Percentiles rank a stretch among this genome's conserved stretches.
Conservation (phyloP, 768 basidiomycete genomes). For the Plicaturopsis crispa region DNA sequence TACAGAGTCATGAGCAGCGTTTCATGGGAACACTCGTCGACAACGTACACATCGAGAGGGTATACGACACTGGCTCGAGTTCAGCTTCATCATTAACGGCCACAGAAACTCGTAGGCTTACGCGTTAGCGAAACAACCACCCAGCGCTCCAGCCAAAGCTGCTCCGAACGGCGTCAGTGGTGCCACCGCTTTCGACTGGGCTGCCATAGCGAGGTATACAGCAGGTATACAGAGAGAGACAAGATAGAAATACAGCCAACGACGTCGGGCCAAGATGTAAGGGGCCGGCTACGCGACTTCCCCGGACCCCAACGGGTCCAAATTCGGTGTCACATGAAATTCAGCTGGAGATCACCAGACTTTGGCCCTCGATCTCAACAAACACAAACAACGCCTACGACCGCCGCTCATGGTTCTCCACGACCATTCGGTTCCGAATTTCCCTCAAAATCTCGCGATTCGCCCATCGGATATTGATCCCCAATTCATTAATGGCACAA, state of each 20-base stretch:
- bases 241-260: too few relatives aligned
- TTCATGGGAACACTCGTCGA: constrained; percentile 1
- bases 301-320: too few relatives aligned
- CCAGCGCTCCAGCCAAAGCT: constrained; percentile 88
- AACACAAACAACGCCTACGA: not conserved
- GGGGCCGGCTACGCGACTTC: too few relatives aligned
- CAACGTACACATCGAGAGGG: constrained; percentile 84
- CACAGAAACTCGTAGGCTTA: constrained; percentile 40
- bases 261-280: too few relatives aligned
- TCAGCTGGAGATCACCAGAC: too few relatives aligned
- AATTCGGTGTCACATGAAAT: too few relatives aligned
- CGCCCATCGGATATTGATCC: constrained; percentile 15
- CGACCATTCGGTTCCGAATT: too few relatives aligned
- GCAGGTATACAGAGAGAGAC: too few relatives aligned
- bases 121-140: constrained; percentile 92
- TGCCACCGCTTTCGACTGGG: constrained; percentile 50
- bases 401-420: too few relatives aligned
- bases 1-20: constrained; percentile 21
- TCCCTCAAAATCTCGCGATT: constrained; percentile 36
- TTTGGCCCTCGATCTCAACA: too few relatives aligned
- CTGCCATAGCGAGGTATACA: constrained; percentile 26
- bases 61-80: constrained; percentile 67
- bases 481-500: not conserved
- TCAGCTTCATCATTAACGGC: not conserved
- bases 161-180: constrained; percentile 80